Evolutionary conservation across 1,139 yeast species (phyloP).

Genomic region (Blastobotrys petasosporus): DNA sequence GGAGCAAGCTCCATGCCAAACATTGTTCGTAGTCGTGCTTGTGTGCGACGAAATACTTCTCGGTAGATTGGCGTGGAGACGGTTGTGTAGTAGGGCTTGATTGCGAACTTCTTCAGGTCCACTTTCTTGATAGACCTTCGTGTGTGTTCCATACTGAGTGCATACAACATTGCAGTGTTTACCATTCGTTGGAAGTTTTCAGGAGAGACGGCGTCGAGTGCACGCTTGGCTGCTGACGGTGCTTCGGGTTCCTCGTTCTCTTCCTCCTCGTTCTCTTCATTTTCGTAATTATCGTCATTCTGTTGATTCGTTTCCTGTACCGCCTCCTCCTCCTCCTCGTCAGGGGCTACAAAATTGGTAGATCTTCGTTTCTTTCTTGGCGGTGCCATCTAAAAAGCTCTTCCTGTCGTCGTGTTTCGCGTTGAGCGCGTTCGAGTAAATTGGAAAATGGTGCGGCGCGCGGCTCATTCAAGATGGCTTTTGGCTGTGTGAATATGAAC

Average conservation of each 20-base stretch:
- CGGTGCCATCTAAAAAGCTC: too few relatives aligned
- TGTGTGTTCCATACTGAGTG: conserved; percentile 1
- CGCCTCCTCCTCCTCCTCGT: neutral
- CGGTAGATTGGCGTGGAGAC: neutral
- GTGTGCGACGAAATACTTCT: conserved; percentile 2
- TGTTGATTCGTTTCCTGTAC: neutral
- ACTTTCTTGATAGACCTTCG: conserved; percentile 1
- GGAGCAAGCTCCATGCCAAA: conserved; percentile 12
- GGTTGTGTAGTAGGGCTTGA: neutral
- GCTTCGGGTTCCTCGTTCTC: too few relatives aligned
- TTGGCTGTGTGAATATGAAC: too few relatives aligned
- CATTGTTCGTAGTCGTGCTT: conserved; percentile 2
- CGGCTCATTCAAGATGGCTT: too few relatives aligned
- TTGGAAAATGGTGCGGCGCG: too few relatives aligned
- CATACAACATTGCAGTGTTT: neutral
- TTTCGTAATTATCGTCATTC: neutral
- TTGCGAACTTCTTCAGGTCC: conserved; percentile 4
- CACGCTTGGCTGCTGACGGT: neutral
- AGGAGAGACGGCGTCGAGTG: too few relatives aligned
- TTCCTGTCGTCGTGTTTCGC: too few relatives aligned
- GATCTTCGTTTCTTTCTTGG: too few relatives aligned
- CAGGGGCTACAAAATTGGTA: neutral
- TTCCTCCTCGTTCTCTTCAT: neutral
- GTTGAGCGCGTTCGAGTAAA: too few relatives aligned
- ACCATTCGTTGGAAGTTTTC: conserved; percentile 1